These are phyloP conservation scores for Stereum hirsutum DNA, from an alignment of 1,284 basidiomycete genomes.

Conservation along the genomic window DNA sequence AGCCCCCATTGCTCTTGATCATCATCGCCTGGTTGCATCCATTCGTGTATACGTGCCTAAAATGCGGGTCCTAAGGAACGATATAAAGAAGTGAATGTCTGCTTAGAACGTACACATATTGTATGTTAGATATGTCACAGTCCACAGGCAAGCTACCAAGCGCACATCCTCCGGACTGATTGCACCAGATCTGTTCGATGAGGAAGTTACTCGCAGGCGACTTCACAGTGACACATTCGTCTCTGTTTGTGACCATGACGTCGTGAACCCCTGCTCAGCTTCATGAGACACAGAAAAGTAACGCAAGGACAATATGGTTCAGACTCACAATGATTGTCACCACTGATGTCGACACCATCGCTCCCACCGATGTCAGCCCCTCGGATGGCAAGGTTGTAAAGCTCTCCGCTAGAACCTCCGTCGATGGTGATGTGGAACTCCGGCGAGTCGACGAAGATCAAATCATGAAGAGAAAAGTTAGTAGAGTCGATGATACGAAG, in stretches of 20 bases:
- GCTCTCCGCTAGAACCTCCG: constrained; percentile 22
- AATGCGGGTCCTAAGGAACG: neutral
- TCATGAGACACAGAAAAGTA: no score
- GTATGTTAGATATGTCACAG: constrained; percentile 22
- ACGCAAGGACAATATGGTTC: no score
- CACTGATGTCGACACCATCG: constrained; percentile 27
- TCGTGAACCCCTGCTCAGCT: constrained; percentile 28
- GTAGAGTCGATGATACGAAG: constrained; percentile 22
- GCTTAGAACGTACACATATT: constrained; percentile 14
- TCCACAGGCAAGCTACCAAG: constrained; percentile 24
- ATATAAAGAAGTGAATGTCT: neutral
- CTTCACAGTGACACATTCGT: constrained; percentile 29
- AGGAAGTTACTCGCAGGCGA: constrained; percentile 23
- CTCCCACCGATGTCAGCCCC: constrained; percentile 25
- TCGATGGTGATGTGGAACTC: constrained; percentile 28
- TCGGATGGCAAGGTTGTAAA: constrained; percentile 27
- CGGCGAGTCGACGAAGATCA: constrained; percentile 28
- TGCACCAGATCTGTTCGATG: constrained; percentile 29
- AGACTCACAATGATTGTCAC: constrained; percentile 15
- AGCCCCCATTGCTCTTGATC: constrained; percentile 27
- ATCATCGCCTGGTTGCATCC: constrained; percentile 27
- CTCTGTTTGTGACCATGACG: constrained; percentile 27
- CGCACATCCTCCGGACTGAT: constrained; percentile 25
- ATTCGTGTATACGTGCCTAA: constrained; percentile 22
- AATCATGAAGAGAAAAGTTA: constrained; percentile 26